A percentile compares a stretch with the other conserved stretches of the same genome.
Evolutionary conservation across 2,329 filamentous ascomycete species (phyloP).

Genomic region (Dactylonectria macrodidyma): DNA sequence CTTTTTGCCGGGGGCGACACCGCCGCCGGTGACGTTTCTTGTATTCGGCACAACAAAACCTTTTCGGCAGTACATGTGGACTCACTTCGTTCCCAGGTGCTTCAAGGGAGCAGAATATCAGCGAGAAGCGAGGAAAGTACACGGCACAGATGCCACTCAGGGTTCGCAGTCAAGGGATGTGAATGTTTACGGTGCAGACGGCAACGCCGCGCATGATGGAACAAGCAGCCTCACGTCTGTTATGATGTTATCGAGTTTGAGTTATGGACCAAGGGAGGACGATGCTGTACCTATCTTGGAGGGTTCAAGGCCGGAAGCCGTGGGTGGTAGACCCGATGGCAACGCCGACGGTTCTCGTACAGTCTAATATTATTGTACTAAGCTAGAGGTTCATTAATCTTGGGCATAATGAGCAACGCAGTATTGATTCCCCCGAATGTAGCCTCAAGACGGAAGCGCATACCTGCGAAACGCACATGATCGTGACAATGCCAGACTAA

Average conservation of each 20-base stretch:
- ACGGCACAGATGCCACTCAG: background rate
- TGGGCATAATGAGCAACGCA: background rate
- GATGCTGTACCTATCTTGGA: slow-evolving; percentile 23
- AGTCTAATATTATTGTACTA: background rate
- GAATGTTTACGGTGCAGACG: background rate
- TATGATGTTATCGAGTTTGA: background rate
- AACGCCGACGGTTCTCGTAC: background rate
- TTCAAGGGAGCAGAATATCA: background rate
- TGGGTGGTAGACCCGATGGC: background rate
- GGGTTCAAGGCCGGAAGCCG: background rate
- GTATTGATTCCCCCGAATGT: background rate
- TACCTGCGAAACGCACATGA: no score
- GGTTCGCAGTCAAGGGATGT: background rate
- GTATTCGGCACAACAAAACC: slow-evolving; percentile 35
- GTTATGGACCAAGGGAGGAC: slow-evolving; percentile 6
- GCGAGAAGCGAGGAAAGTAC: background rate
- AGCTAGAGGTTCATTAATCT: background rate
- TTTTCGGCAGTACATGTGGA: slow-evolving; percentile 32
- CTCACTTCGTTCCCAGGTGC: slow-evolving; percentile 3
- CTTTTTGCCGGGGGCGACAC: slow-evolving; percentile 47
- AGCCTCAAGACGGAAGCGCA: background rate
- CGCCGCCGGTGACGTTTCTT: slow-evolving; percentile 31
- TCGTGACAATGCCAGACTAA: no score
- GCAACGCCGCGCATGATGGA: background rate
- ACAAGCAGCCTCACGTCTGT: background rate